Percentiles rank a stretch among this genome's conserved stretches.
These are phyloP conservation scores for Epichloe typhina DNA, from an alignment of 2,329 filamentous ascomycete genomes.

Conservation along the genomic window DNA sequence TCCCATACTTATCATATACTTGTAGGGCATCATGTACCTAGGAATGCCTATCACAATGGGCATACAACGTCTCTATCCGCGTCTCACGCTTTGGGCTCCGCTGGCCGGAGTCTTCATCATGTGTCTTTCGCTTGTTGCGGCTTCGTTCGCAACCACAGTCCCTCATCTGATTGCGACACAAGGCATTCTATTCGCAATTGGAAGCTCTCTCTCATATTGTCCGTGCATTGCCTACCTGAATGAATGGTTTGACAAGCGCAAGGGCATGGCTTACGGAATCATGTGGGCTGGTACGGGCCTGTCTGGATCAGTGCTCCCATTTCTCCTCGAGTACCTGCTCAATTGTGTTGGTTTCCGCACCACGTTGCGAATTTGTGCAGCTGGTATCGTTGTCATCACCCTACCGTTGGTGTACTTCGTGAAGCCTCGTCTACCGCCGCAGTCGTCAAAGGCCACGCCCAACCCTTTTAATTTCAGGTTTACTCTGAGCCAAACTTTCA, in stretches of 20 bases:
- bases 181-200: slow-evolving; percentile 42
- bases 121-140: slow-evolving; percentile 32
- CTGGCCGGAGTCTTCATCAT: slow-evolving; percentile 30
- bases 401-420: slow-evolving; percentile 38
- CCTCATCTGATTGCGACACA: slow-evolving; percentile 41
- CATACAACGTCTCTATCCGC: slow-evolving; percentile 27
- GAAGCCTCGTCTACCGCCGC: slow-evolving; percentile 33
- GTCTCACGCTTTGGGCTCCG: slow-evolving; percentile 23
- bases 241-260: slow-evolving; percentile 39
- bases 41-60: slow-evolving; percentile 31
- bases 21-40: slow-evolving; percentile 37
- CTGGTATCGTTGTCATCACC: slow-evolving; percentile 31
- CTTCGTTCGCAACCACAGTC: slow-evolving; percentile 34
- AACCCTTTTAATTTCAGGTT: slow-evolving; percentile 29
- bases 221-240: slow-evolving; percentile 41
- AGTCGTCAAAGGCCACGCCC: slow-evolving; percentile 12
- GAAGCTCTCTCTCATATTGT: slow-evolving; percentile 35
- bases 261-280: slow-evolving; percentile 43
- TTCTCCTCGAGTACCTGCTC: slow-evolving; percentile 33
- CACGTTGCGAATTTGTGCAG: slow-evolving; percentile 34
- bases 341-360: slow-evolving; percentile 27
- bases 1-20: background rate
- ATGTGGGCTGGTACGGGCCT: slow-evolving; percentile 37
- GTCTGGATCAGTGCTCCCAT: slow-evolving; percentile 31
- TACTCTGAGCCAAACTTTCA: slow-evolving; percentile 35